A percentile compares a stretch with the other conserved stretches of the same genome.
These are phyloP conservation scores for Schizonepeta tenuifolia DNA, from an alignment of 257 asterid genomes.

Conservation along the genomic window DNA sequence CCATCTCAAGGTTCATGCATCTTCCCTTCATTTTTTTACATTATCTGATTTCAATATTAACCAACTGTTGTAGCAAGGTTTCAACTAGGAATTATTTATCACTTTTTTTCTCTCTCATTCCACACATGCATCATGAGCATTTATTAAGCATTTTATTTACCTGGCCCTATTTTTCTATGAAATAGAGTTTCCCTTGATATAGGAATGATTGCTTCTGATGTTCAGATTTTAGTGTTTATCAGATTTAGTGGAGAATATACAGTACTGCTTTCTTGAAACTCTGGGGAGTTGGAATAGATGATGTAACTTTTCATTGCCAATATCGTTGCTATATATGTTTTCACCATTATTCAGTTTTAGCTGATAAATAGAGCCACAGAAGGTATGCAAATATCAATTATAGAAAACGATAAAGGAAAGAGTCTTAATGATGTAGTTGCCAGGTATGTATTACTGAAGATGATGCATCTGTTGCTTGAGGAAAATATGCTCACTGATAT, in stretches of 20 bases:
- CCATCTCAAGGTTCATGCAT: constrained; percentile 47
- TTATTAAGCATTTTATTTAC: background rate
- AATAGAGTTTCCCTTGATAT: background rate
- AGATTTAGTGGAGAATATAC: background rate
- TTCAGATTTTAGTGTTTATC: background rate
- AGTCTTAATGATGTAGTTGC: background rate
- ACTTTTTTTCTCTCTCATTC: background rate
- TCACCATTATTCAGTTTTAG: background rate
- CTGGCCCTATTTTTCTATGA: background rate
- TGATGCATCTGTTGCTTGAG: constrained; percentile 1
- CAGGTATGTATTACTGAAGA: background rate
- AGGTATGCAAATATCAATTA: too few relatives aligned
- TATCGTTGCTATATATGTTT: background rate
- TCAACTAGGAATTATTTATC: constrained; percentile 35
- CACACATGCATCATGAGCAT: constrained; percentile 10
- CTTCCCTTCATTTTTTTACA: constrained; percentile 29
- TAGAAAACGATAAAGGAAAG: background rate
- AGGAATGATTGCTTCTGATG: constrained; percentile 6
- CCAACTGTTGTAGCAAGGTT: constrained; percentile 7
- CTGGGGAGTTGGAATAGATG: background rate
- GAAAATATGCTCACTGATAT: background rate
- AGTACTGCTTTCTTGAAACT: background rate
- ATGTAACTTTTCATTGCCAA: background rate
- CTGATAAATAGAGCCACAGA: too few relatives aligned
- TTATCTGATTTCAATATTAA: constrained; percentile 24